These are phyloP conservation scores for Fraxinus angustifolia DNA, from an alignment of 305 asterid species.

Conservation along the genomic window DNA sequence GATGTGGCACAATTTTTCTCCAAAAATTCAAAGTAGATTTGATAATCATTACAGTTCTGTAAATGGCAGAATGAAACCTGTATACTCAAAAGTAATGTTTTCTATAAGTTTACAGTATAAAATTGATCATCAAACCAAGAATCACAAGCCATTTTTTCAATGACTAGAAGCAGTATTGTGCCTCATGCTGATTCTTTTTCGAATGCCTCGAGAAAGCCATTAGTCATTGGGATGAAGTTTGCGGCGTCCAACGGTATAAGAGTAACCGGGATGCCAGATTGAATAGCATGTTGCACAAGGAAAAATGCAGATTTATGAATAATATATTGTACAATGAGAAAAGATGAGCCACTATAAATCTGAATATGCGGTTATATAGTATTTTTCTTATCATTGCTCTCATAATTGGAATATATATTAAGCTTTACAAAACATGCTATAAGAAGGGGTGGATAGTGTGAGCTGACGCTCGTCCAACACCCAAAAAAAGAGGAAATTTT, in stretches of 20 bases:
- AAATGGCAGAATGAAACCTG: not conserved
- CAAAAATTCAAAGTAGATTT: not conserved
- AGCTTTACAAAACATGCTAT: not conserved
- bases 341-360: not conserved
- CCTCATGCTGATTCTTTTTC: conserved; percentile 48
- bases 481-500: not conserved
- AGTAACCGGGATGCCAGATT: conserved; percentile 72
- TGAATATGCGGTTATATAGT: not conserved
- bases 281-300: conserved; percentile 49
- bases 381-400: not conserved
- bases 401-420: not conserved
- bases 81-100: not conserved
- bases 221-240: conserved; percentile 68
- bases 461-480: not conserved
- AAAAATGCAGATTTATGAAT: not conserved
- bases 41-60: not conserved
- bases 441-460: not conserved
- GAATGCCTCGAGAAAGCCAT: conserved; percentile 44
- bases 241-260: conserved; percentile 84
- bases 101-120: conserved; percentile 42
- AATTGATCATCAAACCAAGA: conserved; percentile 63
- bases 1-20: not conserved
- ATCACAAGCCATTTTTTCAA: conserved; percentile 69
- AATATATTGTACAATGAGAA: not conserved
- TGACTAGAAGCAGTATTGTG: conserved; percentile 69